phyloP scores from a whole-genome alignment of 306 rosid genomes.

The Dryas octopetala region DNA sequence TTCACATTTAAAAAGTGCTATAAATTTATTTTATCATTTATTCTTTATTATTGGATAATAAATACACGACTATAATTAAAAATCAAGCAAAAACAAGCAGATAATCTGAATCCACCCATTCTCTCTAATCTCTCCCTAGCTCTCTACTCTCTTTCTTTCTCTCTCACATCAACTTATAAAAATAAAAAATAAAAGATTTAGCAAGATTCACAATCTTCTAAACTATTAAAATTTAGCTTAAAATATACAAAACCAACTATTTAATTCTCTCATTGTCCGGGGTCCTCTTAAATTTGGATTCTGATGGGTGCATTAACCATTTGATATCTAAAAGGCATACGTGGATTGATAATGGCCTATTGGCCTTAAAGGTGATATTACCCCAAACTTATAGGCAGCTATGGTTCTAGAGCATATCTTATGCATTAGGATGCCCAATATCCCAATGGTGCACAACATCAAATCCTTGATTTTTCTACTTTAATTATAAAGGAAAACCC shows the following conservation, averaged over 20 bases:
- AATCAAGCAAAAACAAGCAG: too few species aligned
- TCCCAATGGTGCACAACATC: slow-evolving; percentile 10
- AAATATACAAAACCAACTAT: slow-evolving; percentile 8
- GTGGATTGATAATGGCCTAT: slow-evolving; percentile 19
- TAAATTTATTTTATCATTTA: too few species aligned
- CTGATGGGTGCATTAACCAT: slow-evolving; percentile 15
- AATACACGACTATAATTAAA: too few species aligned
- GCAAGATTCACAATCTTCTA: slow-evolving; percentile 16
- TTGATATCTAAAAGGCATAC: slow-evolving; percentile 21
- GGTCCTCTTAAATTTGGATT: slow-evolving; percentile 14
- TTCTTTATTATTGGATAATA: too few species aligned
- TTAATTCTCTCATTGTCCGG: neutral
- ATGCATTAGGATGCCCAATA: slow-evolving; percentile 17
- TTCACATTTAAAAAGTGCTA: too few species aligned
- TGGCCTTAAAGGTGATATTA: slow-evolving; percentile 5
- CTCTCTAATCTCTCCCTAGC: neutral
- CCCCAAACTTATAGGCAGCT: slow-evolving; percentile 18
- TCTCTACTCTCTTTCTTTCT: too few species aligned
- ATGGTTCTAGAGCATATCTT: slow-evolving; percentile 25
- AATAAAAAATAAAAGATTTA: neutral
- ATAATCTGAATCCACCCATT: too few species aligned
- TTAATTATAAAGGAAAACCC: slow-evolving; percentile 10
- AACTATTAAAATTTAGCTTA: neutral
- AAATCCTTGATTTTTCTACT: slow-evolving; percentile 14
- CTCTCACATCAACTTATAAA: neutral